Evolutionary conservation across 371 early-diverging fungal species (phyloP).

Genomic region (Apophysomyces variabilis): DNA sequence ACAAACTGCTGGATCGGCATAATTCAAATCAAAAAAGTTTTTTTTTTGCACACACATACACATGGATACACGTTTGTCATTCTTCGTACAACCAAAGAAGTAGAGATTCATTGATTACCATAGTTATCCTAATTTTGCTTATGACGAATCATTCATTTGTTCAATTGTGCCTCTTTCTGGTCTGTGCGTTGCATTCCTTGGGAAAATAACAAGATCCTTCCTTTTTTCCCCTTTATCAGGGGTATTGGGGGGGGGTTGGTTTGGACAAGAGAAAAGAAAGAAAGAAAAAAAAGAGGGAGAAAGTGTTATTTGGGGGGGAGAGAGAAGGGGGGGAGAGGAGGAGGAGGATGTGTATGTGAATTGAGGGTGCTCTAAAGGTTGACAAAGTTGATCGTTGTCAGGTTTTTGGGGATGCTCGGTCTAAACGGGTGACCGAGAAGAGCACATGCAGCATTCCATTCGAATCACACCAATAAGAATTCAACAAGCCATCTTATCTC

Average conservation of each 20-base stretch:
- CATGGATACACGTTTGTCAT: no score
- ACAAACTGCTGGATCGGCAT: slow-evolving; percentile 9
- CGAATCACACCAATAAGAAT: slow-evolving; percentile 1
- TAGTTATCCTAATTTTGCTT: no score
- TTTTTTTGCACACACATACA: background rate
- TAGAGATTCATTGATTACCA: no score
- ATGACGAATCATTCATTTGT: no score
- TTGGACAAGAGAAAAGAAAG: background rate
- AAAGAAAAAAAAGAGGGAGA: background rate
- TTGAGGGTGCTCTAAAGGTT: background rate
- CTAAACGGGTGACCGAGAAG: slow-evolving; percentile 2
- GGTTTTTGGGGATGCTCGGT: slow-evolving; percentile 1
- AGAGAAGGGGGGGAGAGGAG: background rate
- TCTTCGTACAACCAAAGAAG: no score
- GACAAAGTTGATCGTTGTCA: slow-evolving; percentile 5
- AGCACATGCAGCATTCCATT: slow-evolving; percentile 8
- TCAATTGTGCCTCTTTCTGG: background rate
- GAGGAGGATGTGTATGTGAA: background rate
- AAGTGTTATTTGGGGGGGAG: no score
- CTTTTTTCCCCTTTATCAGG: no score
- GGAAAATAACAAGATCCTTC: background rate
- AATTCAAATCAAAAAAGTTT: background rate
- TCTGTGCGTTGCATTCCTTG: slow-evolving; percentile 8
- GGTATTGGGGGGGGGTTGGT: background rate
- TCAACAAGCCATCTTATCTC: background rate